Evolutionary conservation across 164 flowering plant genomes (phyloP).

Genomic region (Vitis labrusca): DNA sequence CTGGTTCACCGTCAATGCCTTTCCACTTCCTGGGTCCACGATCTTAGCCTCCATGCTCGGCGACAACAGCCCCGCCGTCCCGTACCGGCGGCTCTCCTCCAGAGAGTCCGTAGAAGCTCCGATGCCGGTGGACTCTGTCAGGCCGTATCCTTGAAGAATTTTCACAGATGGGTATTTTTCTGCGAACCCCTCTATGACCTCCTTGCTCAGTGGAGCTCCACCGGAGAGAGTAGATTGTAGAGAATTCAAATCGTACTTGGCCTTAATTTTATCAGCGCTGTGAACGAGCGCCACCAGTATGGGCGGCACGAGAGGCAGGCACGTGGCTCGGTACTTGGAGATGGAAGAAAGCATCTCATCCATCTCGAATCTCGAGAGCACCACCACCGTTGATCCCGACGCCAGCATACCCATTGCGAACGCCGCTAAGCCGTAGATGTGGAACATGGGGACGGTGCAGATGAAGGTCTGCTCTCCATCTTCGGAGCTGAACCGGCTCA

Average conservation of each 20-base stretch:
- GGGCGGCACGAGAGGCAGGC: conserved; percentile 69
- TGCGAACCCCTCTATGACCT: conserved; percentile 74
- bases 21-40: conserved; percentile 71
- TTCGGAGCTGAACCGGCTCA: conserved; percentile 34
- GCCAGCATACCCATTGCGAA: conserved; percentile 58
- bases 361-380: conserved; percentile 59
- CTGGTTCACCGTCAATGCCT: conserved; percentile 45
- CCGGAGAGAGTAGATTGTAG: conserved; percentile 55
- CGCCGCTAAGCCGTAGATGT: conserved; percentile 80
- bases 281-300: conserved; percentile 55
- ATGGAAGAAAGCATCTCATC: conserved; percentile 55
- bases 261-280: conserved; percentile 34
- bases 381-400: conserved; percentile 55
- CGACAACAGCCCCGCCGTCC: conserved; percentile 78
- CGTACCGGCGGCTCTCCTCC: conserved; percentile 86
- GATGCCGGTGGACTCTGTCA: conserved; percentile 83
- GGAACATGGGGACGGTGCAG: conserved; percentile 94
- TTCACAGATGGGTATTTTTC: conserved; percentile 60
- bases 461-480: conserved; percentile 43
- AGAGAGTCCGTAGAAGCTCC: conserved; percentile 80
- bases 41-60: conserved; percentile 74
- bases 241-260: conserved; percentile 54
- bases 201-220: conserved; percentile 88
- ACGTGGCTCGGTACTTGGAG: conserved; percentile 39
- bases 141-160: conserved; percentile 84